Evolutionary conservation across 768 basidiomycete species (phyloP), one percentile per base, ranked within the genome.

Genomic region (Agrocybe pediades): DNA sequence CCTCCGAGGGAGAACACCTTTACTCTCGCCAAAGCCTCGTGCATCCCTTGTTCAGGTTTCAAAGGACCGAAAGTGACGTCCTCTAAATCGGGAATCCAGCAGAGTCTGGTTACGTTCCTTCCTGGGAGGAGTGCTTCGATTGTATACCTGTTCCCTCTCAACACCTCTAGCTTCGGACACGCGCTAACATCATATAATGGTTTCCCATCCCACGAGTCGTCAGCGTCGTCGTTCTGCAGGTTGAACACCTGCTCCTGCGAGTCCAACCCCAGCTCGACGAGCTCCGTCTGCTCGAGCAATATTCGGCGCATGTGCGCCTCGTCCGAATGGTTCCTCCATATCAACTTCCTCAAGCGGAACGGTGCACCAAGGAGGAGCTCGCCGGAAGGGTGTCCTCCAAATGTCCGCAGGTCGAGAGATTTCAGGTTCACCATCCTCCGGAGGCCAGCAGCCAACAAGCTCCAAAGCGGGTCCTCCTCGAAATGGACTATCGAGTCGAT

Each of bases 291-390:
- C 20, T 42, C 33, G 6, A 23, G 27, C 4, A 54, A 23, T 5
- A 54, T 16, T 3, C 29, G 36, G 9, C 19, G 9, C 19, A 54
- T 54, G 24, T 23, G 15, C 11, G 41, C 40, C 30, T 43, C 53
- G 16, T 54, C 53, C 2, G 40, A 41, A n/a, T 48, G 40, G 21
- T 17, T 21, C 21, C 46, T 25, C 53, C 53, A 54, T 15, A 41
- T 17, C 1, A 54, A 21, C 6, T 41, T 48, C 2, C 17, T 41
- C 16, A 40, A 47, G 19, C 24, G 24, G 26, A 42, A 54, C 27
- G 41, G 20, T 6, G 13, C 25, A 6, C 50, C 42, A 7, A 26
- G 44, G 44, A 45, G 20, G 29, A 19, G 19, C 44, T 27, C 46
- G 1, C 46, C 46, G 11, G 46, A 46, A 7, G 53, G 53, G 1